Conservation (phyloP, 2,329 filamentous ascomycete genomes). For the Gnomoniopsis sp. region DNA sequence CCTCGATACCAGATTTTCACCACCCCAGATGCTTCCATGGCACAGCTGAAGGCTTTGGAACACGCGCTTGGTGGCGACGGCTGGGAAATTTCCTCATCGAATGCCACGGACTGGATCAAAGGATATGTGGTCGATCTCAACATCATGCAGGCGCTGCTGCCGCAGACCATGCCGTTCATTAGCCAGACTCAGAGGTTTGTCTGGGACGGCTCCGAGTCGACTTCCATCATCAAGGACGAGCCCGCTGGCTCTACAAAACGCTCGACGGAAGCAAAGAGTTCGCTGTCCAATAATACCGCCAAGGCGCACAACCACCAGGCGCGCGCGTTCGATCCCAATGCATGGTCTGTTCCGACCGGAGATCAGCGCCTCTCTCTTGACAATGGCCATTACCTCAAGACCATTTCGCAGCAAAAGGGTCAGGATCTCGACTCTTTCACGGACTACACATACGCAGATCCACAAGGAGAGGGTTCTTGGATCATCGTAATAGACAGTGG, state of each 20-base stretch:
- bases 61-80: not conserved
- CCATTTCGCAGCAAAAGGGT: constrained; percentile 13
- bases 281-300: not conserved
- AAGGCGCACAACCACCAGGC: not conserved
- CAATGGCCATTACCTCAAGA: not conserved
- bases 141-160: constrained; percentile 8
- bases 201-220: not conserved
- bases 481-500: constrained; percentile 5
- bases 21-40: not conserved
- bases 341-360: not conserved
- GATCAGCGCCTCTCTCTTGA: not conserved
- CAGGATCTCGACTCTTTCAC: not conserved
- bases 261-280: not conserved
- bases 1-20: constrained; percentile 5
- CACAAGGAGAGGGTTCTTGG: constrained; percentile 2
- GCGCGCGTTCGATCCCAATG: not conserved
- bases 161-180: constrained; percentile 2
- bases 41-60: not conserved
- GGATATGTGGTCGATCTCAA: constrained; percentile 8
- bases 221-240: not conserved
- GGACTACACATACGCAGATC: constrained; percentile 6
- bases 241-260: not conserved
- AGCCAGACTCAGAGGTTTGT: not conserved
- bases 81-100: not conserved
- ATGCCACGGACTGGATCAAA: not conserved